Evolutionary conservation across 2,329 filamentous ascomycete genomes (phyloP), one percentile per base, ranked within the genome.

Genomic region (Diaporthe aspalathi): DNA sequence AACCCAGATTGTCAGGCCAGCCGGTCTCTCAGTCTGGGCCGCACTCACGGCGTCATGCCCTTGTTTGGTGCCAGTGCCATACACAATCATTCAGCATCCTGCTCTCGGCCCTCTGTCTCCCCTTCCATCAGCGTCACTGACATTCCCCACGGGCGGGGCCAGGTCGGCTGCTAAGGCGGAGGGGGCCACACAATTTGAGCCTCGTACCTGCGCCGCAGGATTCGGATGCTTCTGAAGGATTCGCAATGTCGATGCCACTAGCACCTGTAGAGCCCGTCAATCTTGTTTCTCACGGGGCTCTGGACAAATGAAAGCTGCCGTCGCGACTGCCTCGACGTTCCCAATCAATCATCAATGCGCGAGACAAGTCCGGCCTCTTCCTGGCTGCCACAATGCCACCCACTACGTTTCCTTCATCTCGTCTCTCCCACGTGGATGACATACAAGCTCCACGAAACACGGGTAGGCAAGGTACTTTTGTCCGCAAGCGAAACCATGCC

Each of bases 181-280:
- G 53, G 67, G 35, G 40, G 38, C 53, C 38, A 45, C 17, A 32
- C 43, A 50, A 60, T 68, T 68, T 50, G 54, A 56, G 67, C 67
- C 56, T 68, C 67, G 67, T 68, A 68, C 67, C 67, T 68, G 67
- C 53, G 67, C 67, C 67, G 67, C 56, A 68, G 53, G 67, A 68
- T 68, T 60, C 67, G 22, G 67, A 68, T 50, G 29, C 35, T 60
- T 68, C 32, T 40, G 53, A 60, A 68, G 67, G 67, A 68, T 68
- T 68, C 53, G 32, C 43, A 40, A 40, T 60, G n/a, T 60, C 53
- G 53, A 52, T 50, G 53, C 29, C 67, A 62, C 67, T 68, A 60
- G 29, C 53, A n/a, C 67, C n/a, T 22, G 45, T 47, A 47, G 45
- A 56, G 47, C 22, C 66, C 66, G 53, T 57, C 35, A 68, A 68